Percentiles rank a stretch among this genome's conserved stretches.
Conservation (phyloP, 192 early-diverging fungal species). For the Pilaira anomala region DNA sequence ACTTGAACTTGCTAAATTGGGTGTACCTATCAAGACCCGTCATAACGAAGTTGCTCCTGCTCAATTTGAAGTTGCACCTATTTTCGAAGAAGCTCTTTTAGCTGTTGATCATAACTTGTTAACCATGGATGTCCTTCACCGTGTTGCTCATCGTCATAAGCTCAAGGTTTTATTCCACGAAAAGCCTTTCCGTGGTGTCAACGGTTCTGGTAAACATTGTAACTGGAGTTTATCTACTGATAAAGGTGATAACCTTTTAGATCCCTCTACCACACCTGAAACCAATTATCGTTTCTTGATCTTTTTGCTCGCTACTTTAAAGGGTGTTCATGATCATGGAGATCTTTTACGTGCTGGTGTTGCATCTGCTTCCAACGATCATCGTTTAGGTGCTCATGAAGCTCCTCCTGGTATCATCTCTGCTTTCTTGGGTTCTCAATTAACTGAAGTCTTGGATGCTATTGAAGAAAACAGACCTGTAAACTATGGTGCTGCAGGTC, state of each 20-base stretch:
- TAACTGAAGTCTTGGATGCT: constrained; percentile 91
- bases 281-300: constrained; percentile 97
- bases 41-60: constrained; percentile 99
- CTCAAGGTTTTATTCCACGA: constrained; percentile 98
- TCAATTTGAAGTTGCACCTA: constrained; percentile 97
- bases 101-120: constrained; percentile 99
- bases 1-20: constrained; percentile 89
- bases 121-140: constrained; percentile 96
- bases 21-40: constrained; percentile 97
- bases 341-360: constrained; percentile 88
- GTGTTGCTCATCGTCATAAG: constrained; percentile 95
- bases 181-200: constrained; percentile 98
- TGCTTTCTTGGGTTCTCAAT: constrained; percentile 95
- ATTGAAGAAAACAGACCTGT: constrained; percentile 86
- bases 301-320: constrained; percentile 86
- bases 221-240: constrained; percentile 98
- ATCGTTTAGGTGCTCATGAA: constrained; percentile 97
- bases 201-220: constrained; percentile 98
- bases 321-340: constrained; percentile 89
- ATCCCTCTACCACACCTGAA: constrained; percentile 91
- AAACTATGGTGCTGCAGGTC: constrained; percentile 74
- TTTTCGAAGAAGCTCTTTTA: constrained; percentile 93
- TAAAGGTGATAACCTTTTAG: constrained; percentile 93
- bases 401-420: constrained; percentile 98
- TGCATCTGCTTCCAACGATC: constrained; percentile 94